Evolutionary conservation across 805 yeast species (phyloP).

Genomic region (Candida coleopterorum): DNA sequence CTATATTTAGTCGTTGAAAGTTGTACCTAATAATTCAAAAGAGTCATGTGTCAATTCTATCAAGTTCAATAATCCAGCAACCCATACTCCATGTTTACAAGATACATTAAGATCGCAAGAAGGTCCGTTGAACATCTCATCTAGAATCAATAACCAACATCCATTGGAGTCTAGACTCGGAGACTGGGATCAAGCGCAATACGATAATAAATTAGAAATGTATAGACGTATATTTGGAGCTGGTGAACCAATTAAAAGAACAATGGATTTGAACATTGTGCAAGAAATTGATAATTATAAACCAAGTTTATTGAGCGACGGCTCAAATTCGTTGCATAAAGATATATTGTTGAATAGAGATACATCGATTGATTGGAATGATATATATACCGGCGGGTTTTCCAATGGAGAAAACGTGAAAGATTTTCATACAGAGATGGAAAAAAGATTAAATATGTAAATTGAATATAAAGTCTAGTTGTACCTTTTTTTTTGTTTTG

Average conservation of each 20-base stretch:
- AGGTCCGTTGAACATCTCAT: slow-evolving; percentile 57
- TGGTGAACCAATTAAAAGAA: slow-evolving; percentile 88
- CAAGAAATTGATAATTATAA: slow-evolving; percentile 65
- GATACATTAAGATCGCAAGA: slow-evolving; percentile 63
- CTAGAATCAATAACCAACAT: slow-evolving; percentile 72
- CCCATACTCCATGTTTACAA: slow-evolving; percentile 64
- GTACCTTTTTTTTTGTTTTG: too few species aligned
- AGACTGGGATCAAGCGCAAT: slow-evolving; percentile 78
- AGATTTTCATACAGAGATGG: slow-evolving; percentile 75
- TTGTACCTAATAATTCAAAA: slow-evolving; percentile 51
- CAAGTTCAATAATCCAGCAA: slow-evolving; percentile 51
- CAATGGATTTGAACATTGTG: slow-evolving; percentile 81
- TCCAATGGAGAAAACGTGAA: slow-evolving; percentile 32
- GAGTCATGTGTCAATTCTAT: slow-evolving; percentile 47
- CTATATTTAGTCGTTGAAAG: slow-evolving; percentile 48
- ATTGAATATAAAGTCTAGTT: too few species aligned
- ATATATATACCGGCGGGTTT: slow-evolving; percentile 62
- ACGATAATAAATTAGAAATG: slow-evolving; percentile 64
- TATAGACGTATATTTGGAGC: slow-evolving; percentile 84
- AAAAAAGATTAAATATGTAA: slow-evolving; percentile 53
- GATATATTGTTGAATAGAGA: slow-evolving; percentile 82
- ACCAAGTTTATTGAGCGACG: slow-evolving; percentile 56
- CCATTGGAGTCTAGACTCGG: slow-evolving; percentile 75
- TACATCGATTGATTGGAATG: slow-evolving; percentile 86
- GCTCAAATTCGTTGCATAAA: slow-evolving; percentile 54